phyloP scores from a whole-genome alignment of 129 eudicot species.

The Centaurea solstitialis region DNA sequence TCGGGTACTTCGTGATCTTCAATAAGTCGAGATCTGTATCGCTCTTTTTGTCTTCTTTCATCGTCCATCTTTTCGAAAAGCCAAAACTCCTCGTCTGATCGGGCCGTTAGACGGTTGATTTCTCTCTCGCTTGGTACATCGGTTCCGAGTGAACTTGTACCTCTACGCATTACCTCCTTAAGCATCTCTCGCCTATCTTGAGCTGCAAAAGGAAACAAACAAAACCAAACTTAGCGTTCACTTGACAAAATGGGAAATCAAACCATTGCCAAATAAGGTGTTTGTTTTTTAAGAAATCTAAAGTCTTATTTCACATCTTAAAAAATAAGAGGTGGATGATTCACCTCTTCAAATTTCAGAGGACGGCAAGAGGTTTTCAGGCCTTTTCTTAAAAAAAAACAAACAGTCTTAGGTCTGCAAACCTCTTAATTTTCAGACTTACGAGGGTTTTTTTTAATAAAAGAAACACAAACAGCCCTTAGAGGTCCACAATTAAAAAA shows the following conservation, averaged over 20 bases:
- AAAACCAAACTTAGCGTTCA: neutral
- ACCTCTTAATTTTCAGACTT: too few species aligned
- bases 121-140: conserved; percentile 97
- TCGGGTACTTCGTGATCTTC: conserved; percentile 94
- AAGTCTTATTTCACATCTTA: too few species aligned
- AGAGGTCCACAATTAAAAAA: neutral
- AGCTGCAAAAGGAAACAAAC: conserved; percentile 52
- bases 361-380: too few species aligned
- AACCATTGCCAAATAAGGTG: neutral
- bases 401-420: too few species aligned
- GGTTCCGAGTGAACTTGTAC: conserved; percentile 76
- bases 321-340: too few species aligned
- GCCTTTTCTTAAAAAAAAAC: too few species aligned
- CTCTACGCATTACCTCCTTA: conserved; percentile 88
- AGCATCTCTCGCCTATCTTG: conserved; percentile 92
- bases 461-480: too few species aligned
- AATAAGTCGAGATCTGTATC: conserved; percentile 93
- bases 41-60: conserved; percentile 80
- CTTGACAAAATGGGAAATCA: neutral
- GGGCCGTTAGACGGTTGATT: conserved; percentile 87
- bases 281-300: too few species aligned
- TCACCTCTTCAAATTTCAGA: too few species aligned
- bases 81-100: conserved; percentile 87
- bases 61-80: conserved; percentile 93
- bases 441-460: too few species aligned